Evolutionary conservation across 129 eudicot species (phyloP).

Genomic region (Lonicera japonica): DNA sequence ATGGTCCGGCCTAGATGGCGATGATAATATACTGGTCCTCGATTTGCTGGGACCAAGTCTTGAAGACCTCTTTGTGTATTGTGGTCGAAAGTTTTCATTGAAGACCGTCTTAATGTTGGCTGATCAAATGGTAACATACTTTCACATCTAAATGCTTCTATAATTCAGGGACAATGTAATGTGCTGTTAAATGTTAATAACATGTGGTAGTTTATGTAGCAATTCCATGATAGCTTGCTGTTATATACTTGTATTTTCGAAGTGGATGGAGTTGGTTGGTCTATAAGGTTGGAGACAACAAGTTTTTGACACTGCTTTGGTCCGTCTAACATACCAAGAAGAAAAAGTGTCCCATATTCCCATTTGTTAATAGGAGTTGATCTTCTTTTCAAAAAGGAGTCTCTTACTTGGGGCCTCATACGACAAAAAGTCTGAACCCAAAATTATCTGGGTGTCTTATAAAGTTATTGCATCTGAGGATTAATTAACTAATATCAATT

Average conservation of each 20-base stretch:
- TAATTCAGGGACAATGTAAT: slow-evolving; percentile 2
- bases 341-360: too few species aligned
- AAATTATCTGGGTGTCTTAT: neutral
- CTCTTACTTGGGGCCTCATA: neutral
- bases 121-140: slow-evolving; percentile 81
- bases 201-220: neutral
- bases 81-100: slow-evolving; percentile 87
- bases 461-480: neutral
- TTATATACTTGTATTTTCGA: neutral
- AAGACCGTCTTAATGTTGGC: slow-evolving; percentile 96
- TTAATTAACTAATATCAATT: neutral
- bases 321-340: too few species aligned
- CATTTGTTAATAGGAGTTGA: neutral
- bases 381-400: neutral
- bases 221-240: neutral
- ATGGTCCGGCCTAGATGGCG: slow-evolving; percentile 95
- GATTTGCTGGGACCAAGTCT: slow-evolving; percentile 98
- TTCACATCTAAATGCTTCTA: neutral
- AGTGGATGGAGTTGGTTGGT: neutral
- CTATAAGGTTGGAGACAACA: too few species aligned
- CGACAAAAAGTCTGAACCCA: neutral
- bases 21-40: slow-evolving; percentile 81
- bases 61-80: slow-evolving; percentile 88
- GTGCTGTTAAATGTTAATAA: slow-evolving; percentile 1
- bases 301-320: too few species aligned